Conservation (phyloP, 495 filamentous ascomycete genomes). For the Echria macrotheca region DNA sequence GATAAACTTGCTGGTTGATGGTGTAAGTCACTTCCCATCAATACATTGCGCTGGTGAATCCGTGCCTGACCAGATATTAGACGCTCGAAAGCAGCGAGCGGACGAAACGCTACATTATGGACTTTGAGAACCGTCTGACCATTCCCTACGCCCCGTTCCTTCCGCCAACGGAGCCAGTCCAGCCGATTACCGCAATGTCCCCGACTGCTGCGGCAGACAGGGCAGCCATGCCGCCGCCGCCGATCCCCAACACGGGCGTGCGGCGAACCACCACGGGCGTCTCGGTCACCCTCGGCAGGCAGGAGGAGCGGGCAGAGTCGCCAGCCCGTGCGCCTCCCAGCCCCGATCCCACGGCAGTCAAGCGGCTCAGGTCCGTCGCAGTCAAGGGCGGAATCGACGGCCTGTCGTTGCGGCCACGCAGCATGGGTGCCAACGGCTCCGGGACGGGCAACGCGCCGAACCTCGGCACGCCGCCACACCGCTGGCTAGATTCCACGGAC, state of each 20-base stretch:
- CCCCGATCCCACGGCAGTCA: background rate
- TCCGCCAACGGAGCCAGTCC: too few species aligned
- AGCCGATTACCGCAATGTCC: background rate
- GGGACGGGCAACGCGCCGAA: background rate
- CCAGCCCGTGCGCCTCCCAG: background rate
- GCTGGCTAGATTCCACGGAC: background rate
- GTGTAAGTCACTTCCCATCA: background rate
- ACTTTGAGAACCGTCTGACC: slow-evolving; percentile 13
- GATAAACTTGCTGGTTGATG: background rate
- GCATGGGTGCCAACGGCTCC: background rate
- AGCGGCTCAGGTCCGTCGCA: background rate
- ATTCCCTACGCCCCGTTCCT: background rate
- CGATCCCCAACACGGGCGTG: background rate
- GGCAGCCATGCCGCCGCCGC: background rate
- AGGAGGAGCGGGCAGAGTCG: background rate
- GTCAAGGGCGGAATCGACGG: background rate
- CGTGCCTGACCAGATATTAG: slow-evolving; percentile 9
- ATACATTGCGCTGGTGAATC: background rate
- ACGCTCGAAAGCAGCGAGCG: slow-evolving; percentile 15
- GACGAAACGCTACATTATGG: slow-evolving; percentile 15
- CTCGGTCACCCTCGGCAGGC: background rate
- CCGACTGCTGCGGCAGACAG: background rate
- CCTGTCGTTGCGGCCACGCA: background rate
- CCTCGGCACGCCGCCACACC: background rate
- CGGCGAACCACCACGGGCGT: background rate